Percentiles rank a stretch among this genome's conserved stretches.
These are phyloP conservation scores for Ophiostoma sp. DNA, from an alignment of 2,329 filamentous ascomycete species.

Conservation along the genomic window DNA sequence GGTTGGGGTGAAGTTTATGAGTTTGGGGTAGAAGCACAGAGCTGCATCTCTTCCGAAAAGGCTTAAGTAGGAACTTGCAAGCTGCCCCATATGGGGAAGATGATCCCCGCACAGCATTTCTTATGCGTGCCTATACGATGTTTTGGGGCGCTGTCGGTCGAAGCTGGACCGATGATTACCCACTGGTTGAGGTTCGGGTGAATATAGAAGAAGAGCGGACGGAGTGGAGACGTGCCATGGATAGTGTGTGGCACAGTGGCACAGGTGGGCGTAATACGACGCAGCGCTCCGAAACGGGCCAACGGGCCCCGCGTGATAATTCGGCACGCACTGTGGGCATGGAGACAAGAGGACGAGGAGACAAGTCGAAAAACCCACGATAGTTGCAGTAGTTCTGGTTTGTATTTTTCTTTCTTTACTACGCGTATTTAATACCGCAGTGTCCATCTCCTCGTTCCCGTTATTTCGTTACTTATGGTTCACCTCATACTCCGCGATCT, in stretches of 20 bases:
- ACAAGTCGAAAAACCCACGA: constrained; percentile 4
- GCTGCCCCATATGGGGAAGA: not conserved
- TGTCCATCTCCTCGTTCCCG: no score
- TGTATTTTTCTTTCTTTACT: no score
- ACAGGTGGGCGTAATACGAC: no score
- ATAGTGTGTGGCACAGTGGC: not conserved
- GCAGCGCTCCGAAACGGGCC: not conserved
- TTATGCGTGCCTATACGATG: no score
- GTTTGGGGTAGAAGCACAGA: not conserved
- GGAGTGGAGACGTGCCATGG: not conserved
- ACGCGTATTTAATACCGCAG: not conserved
- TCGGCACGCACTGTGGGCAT: not conserved
- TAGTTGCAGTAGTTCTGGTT: not conserved
- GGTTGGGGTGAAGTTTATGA: not conserved
- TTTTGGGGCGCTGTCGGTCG: not conserved
- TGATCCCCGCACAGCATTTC: not conserved
- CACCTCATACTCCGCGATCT: no score
- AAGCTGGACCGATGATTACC: constrained; percentile 12
- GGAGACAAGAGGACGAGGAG: not conserved
- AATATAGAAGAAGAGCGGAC: not conserved
- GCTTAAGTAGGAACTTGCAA: not conserved
- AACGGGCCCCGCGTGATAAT: not conserved
- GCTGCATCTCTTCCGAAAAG: not conserved
- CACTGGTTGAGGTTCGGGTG: constrained; percentile 6
- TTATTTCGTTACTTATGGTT: no score